Evolutionary conservation across 352 stramenopile species (phyloP).

Genomic region (Globisporangium yorkense): DNA sequence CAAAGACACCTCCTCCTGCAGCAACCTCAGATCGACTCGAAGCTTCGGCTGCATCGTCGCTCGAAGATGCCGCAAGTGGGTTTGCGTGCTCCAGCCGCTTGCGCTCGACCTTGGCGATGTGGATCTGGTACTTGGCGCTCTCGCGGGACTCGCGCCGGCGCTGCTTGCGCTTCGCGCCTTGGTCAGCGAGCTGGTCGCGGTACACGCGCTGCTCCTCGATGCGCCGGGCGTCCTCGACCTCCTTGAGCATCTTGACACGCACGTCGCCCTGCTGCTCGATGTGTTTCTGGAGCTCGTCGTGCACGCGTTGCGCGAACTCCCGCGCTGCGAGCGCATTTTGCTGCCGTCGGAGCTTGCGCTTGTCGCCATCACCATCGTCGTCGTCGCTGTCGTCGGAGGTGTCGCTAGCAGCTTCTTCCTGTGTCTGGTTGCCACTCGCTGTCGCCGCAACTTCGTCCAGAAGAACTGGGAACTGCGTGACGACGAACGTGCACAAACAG

Average conservation of each 20-base stretch:
- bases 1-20: background rate
- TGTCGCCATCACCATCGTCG: background rate
- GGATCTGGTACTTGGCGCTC: constrained; percentile 24
- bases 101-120: constrained; percentile 20
- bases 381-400: constrained; percentile 1
- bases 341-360: background rate
- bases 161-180: constrained; percentile 41
- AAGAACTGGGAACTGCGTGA: constrained; percentile 15
- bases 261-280: constrained; percentile 22
- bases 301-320: constrained; percentile 13
- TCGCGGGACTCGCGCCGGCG: constrained; percentile 25
- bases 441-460: constrained; percentile 7
- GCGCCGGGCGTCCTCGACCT: constrained; percentile 26
- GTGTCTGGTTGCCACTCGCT: constrained; percentile 1
- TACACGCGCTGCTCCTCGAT: constrained; percentile 54
- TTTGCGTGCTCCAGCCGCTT: constrained; percentile 16
- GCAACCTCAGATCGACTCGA: background rate
- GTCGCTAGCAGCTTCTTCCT: background rate
- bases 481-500: background rate
- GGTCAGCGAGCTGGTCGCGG: constrained; percentile 27
- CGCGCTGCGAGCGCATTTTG: constrained; percentile 2
- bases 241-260: constrained; percentile 23
- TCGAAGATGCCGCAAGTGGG: background rate
- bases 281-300: constrained; percentile 15
- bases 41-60: background rate